Evolutionary conservation across 345 rosid genomes (phyloP).

Genomic region (Lumnitzera littorea): DNA sequence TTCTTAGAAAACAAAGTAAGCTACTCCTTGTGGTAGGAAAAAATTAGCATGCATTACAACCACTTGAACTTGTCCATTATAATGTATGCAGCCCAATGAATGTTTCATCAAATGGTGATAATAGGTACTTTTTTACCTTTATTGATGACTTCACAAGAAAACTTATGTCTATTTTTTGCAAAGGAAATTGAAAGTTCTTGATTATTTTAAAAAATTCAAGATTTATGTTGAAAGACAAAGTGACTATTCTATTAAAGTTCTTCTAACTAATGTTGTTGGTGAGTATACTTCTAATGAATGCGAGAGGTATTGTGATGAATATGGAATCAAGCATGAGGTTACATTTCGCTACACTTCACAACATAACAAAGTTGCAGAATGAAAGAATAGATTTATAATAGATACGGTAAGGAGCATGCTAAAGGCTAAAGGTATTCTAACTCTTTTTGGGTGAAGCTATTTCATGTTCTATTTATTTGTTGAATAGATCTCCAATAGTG

Average conservation of each 20-base stretch:
- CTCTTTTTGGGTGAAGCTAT: too few species aligned
- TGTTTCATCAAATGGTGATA: background rate
- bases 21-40: background rate
- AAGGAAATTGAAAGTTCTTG: background rate
- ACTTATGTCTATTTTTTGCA: background rate
- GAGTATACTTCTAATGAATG: conserved; percentile 1
- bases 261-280: conserved; percentile 3
- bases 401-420: conserved; percentile 9
- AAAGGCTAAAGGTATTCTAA: background rate
- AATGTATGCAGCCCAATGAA: background rate
- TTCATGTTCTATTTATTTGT: too few species aligned
- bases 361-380: background rate
- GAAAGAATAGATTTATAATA: conserved; percentile 1
- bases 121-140: conserved; percentile 7
- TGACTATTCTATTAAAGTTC: background rate
- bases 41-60: background rate
- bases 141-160: conserved; percentile 1
- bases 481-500: too few species aligned
- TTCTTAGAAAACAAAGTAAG: background rate
- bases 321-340: conserved; percentile 4
- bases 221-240: background rate
- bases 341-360: conserved; percentile 6
- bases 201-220: conserved; percentile 3
- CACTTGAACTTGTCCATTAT: conserved; percentile 5
- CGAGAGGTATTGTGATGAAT: background rate